Evolutionary conservation across 2,329 filamentous ascomycete genomes (phyloP), one percentile per base, ranked within the genome.

Genomic region (Diaporthe ilicicola): DNA sequence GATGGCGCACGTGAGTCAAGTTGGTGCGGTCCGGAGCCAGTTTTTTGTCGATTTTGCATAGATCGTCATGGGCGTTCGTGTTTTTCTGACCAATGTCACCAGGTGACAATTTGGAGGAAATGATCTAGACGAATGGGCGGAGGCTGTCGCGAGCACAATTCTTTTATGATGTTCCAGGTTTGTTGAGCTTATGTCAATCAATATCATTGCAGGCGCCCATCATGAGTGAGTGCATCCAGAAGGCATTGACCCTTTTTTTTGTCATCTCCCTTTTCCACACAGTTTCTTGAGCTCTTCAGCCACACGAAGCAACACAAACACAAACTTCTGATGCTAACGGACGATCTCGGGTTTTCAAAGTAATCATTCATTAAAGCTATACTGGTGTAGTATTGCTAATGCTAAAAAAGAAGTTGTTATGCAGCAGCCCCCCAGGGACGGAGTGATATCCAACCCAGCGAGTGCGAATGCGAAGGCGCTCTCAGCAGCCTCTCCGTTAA

Each of bases 341-440:
- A 34, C 4, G 32, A 34, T 34, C 4, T 34, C 9, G 32, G 32
- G 32, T 34, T 4, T 27, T 42, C 56, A 8, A 39, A 42, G 29
- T 61, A 61, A 44, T 62, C 24, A 53, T 48, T 67, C 22, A 70
- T 61, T 68, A 70, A 39, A 50, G 19, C 39, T 50, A 61, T 70
- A 53, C 27, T 61, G 24, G 6, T 27, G 19, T n/a, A 19, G 19
- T 24, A 56, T 22, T 37, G 17, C 29, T 55, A n/a, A 42, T 56
- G 48, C 19, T n/a, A 42, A 22, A 17, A 27, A 34, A 29, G 9
- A 67, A 6, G n/a, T n/a, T n/a, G n/a, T 50, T 42, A 22, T 44
- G 24, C 27, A 70, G 17, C 62, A n/a, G n/a, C n/a, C n/a, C n/a
- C 61, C 54, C n/a, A 19, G 13, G 24, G 27, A 19, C 27, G 42